Conservation (phyloP, 2,329 filamentous ascomycete species). For the Capronia americana region DNA sequence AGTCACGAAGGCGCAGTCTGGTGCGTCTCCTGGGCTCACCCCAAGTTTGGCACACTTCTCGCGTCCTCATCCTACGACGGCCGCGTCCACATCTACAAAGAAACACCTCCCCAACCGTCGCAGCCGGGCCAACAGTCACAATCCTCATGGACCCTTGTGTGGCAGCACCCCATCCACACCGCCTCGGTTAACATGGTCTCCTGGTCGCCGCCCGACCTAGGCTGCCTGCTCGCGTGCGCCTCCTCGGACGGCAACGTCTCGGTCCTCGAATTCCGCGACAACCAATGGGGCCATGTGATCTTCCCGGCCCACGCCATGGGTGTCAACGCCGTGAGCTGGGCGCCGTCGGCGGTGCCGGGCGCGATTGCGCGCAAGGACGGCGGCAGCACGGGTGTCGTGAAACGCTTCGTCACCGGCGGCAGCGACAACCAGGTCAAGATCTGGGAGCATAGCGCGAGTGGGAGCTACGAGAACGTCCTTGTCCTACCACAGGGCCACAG, state of each 20-base stretch:
- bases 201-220: slow-evolving; percentile 96
- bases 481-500: slow-evolving; percentile 76
- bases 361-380: slow-evolving; percentile 78
- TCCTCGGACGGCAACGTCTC: slow-evolving; percentile 92
- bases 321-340: slow-evolving; percentile 96
- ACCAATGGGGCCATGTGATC: slow-evolving; percentile 85
- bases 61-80: slow-evolving; percentile 96
- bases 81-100: slow-evolving; percentile 98
- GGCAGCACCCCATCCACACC: slow-evolving; percentile 91
- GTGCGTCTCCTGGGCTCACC: slow-evolving; percentile 97
- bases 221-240: slow-evolving; percentile 92
- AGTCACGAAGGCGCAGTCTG: slow-evolving; percentile 97
- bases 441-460: slow-evolving; percentile 76
- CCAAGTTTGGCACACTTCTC: slow-evolving; percentile 97
- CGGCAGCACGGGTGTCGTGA: slow-evolving; percentile 54
- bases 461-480: slow-evolving; percentile 59
- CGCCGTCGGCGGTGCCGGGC: slow-evolving; percentile 81
- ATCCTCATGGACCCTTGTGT: slow-evolving; percentile 80
- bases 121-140: slow-evolving; percentile 46
- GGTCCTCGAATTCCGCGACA: slow-evolving; percentile 96
- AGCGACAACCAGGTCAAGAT: slow-evolving; percentile 94
- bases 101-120: slow-evolving; percentile 54
- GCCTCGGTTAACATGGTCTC: slow-evolving; percentile 95
- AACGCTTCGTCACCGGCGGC: slow-evolving; percentile 91
- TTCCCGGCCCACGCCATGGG: slow-evolving; percentile 93